Conservation (phyloP, 1,139 yeast genomes). For the Trichomonascaceae sp. region DNA sequence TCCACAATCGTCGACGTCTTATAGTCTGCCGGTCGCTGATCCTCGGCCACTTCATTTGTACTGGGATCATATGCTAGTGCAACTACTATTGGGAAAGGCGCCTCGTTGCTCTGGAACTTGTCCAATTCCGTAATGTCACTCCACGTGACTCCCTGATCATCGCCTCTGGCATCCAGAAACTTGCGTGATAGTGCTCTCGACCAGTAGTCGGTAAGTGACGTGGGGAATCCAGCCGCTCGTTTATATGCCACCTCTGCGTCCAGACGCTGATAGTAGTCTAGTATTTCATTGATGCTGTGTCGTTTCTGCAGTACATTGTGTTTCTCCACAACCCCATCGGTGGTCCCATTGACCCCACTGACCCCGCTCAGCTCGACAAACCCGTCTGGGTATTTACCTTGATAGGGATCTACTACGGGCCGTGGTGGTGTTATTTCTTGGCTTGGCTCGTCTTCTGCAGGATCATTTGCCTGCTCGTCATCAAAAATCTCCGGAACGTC, state of each 20-base stretch:
- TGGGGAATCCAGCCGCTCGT: slow-evolving; percentile 52
- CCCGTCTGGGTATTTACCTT: background rate
- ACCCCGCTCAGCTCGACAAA: background rate
- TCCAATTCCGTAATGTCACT: slow-evolving; percentile 42
- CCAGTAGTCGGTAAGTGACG: slow-evolving; percentile 71
- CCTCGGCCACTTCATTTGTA: slow-evolving; percentile 16
- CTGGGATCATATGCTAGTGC: slow-evolving; percentile 62
- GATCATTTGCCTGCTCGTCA: background rate
- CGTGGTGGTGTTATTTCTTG: no score
- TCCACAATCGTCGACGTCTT: slow-evolving; percentile 66
- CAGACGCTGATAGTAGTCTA: slow-evolving; percentile 27
- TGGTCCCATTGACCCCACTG: no score
- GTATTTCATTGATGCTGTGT: slow-evolving; percentile 28
- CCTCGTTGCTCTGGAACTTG: slow-evolving; percentile 40
- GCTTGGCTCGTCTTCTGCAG: no score
- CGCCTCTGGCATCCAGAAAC: slow-evolving; percentile 43
- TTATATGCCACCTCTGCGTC: slow-evolving; percentile 38
- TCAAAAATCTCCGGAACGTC: background rate
- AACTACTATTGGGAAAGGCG: slow-evolving; percentile 78
- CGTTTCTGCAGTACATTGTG: background rate
- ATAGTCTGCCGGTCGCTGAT: slow-evolving; percentile 31
- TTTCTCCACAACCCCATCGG: background rate
- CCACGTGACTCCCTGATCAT: slow-evolving; percentile 48
- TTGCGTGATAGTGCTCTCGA: slow-evolving; percentile 72
- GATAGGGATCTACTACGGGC: no score